Conservation (phyloP, 2,329 filamentous ascomycete genomes). For the Hymenoscyphus infarciens region DNA sequence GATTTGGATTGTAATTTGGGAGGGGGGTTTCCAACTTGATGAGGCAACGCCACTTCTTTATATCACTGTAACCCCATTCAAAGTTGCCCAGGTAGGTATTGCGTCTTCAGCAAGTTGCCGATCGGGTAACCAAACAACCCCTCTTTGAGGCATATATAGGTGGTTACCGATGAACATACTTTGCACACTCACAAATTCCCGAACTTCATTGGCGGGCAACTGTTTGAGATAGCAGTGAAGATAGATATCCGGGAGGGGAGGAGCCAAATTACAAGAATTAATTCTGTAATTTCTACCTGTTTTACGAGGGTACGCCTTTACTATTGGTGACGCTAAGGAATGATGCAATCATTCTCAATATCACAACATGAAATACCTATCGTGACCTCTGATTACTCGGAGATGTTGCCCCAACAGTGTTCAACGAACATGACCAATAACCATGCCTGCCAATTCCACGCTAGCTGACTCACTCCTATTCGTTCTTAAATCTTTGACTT, state of each 20-base stretch:
- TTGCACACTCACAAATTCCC: not conserved
- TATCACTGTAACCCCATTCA: not conserved
- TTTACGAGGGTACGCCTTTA: not conserved
- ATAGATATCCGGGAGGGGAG: not conserved
- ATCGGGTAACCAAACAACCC: slow-evolving; percentile 2
- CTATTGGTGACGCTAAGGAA: slow-evolving; percentile 13
- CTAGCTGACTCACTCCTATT: not conserved
- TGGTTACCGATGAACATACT: not conserved
- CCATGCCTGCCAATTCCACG: not conserved
- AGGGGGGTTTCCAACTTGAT: not conserved
- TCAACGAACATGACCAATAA: not conserved
- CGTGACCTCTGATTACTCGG: not conserved
- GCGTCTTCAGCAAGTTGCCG: slow-evolving; percentile 4
- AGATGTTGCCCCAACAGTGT: not conserved
- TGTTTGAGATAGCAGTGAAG: not conserved
- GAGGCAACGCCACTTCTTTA: slow-evolving; percentile 3
- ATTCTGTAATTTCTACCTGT: not conserved
- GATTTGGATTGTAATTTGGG: not conserved
- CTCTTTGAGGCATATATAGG: slow-evolving; percentile 4
- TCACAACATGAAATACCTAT: slow-evolving; percentile 14
- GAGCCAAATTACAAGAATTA: not conserved
- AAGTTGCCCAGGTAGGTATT: not conserved
- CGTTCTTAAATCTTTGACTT: not conserved
- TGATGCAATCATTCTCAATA: slow-evolving; percentile 16
- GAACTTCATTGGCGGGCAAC: slow-evolving; percentile 6